Base-by-base conservation (phyloP, 2,329 filamentous ascomycete genomes). In the Exophiala bonariae region DNA sequence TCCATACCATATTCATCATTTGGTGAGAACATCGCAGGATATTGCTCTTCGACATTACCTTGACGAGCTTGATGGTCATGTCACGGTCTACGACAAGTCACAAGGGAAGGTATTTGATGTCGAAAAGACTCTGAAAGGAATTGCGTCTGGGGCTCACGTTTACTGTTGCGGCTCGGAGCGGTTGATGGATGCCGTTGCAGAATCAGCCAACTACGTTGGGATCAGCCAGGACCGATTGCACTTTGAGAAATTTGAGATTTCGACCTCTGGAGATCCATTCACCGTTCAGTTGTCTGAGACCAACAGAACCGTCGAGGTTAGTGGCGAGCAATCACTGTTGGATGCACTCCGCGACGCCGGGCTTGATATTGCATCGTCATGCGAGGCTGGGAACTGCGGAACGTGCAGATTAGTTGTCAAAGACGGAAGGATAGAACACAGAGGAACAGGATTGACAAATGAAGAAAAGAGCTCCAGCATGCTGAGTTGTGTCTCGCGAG, bases 401-500 rank as follows among this genome's bases (percentile, higher is more conserved):
- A 52, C 41, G 3, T 52, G 49, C 32, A 28, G 49, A 14, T 39
- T 52, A 2, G 44, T 32, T 10, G 49, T 52, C 9, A 48, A 48
- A 32, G 36, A 40, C 11, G 49, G 49, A 16, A 48, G 34, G 28
- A 32, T 47, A 9, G 41, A 45, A 17, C 41, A 47, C 18, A 38
- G 49, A 41, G 49, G 49, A 9, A 48, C 44, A 3, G 49, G 44
- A 11, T 19, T 48, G 31, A 44, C 44, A 44, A 35, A 43, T 18
- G 35, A 44, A 14, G 44, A 47, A 19, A 47, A 48, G 20, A 6
- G 32, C 26, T 47, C 45, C 2, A 16, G 43, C 19, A 52, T 52
- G 49, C 28, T 52, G 14, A 52, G 49, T 33, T 52, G 49, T 28
- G 49, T 52, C 7, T 47, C 44, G 9, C 20, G 49, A 49, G 49